These are phyloP conservation scores for Botrytis deweyae DNA, from an alignment of 2,329 filamentous ascomycete genomes.

Conservation along the genomic window DNA sequence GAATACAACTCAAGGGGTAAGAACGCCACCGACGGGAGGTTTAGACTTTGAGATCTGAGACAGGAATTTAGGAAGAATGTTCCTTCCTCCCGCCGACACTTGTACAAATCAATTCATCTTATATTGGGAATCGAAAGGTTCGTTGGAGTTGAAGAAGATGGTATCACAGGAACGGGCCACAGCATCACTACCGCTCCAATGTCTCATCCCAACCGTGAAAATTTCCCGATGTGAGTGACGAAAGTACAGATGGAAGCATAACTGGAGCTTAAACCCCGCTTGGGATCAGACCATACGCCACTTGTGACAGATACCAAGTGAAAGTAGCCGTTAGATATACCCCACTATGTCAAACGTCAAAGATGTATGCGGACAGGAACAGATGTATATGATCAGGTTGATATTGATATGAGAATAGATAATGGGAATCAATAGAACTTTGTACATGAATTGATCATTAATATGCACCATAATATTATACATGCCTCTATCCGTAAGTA, in stretches of 20 bases:
- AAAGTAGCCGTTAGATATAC: slow-evolving; percentile 3
- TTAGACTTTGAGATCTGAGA: slow-evolving; percentile 19
- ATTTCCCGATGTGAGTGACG: slow-evolving; percentile 16
- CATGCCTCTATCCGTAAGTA: slow-evolving; percentile 12
- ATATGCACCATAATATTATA: slow-evolving; percentile 18
- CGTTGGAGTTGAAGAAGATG: neutral
- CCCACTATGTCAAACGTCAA: slow-evolving; percentile 18
- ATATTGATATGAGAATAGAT: neutral
- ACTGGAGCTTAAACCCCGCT: slow-evolving; percentile 19
- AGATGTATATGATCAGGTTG: slow-evolving; percentile 9
- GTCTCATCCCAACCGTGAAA: slow-evolving; percentile 21
- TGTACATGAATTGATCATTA: slow-evolving; percentile 14
- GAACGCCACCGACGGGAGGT: slow-evolving; percentile 11
- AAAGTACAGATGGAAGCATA: slow-evolving; percentile 6
- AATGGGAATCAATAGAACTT: neutral
- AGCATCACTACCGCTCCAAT: slow-evolving; percentile 20
- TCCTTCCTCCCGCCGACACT: slow-evolving; percentile 15
- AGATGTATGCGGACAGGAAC: slow-evolving; percentile 14
- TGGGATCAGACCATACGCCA: slow-evolving; percentile 15
- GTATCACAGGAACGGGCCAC: slow-evolving; percentile 17
- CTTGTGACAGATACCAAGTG: slow-evolving; percentile 15
- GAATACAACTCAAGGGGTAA: slow-evolving; percentile 6
- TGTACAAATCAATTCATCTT: neutral
- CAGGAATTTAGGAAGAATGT: slow-evolving; percentile 21
- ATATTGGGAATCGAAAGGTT: neutral